Conservation (phyloP, 106 monocot species). For the Phalaenopsis aphrodite region DNA sequence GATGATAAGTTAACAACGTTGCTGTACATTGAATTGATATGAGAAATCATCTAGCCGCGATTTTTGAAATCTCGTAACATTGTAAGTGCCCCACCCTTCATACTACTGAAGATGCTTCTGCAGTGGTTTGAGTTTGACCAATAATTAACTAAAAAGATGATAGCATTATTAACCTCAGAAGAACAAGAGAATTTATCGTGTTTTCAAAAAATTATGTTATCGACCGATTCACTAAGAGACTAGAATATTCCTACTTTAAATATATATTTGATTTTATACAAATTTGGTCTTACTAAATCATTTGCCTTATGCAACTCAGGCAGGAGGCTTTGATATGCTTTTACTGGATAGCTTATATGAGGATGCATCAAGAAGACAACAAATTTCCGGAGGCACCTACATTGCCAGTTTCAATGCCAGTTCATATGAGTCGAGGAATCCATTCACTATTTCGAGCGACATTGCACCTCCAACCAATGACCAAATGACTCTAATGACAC, state of each 20-base stretch:
- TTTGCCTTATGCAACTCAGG: constrained; percentile 25
- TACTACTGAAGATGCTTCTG: background rate
- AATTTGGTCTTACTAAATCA: background rate
- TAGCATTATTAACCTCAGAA: background rate
- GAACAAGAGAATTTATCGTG: background rate
- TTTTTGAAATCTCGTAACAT: too few species aligned
- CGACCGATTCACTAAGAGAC: background rate
- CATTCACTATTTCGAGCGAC: constrained; percentile 53
- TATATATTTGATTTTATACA: background rate
- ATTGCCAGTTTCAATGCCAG: constrained; percentile 22
- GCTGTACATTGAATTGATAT: background rate
- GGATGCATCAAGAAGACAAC: constrained; percentile 37
- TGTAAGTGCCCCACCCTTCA: too few species aligned
- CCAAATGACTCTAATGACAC: constrained; percentile 54
- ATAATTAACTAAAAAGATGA: too few species aligned
- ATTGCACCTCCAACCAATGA: constrained; percentile 49
- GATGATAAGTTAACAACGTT: background rate
- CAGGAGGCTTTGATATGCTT: constrained; percentile 88
- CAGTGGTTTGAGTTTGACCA: background rate
- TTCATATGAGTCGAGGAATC: constrained; percentile 42
- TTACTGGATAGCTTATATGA: constrained; percentile 77
- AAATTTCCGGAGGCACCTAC: constrained; percentile 18
- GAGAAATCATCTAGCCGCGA: too few species aligned
- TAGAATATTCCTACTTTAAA: background rate
- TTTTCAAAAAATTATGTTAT: background rate